These are phyloP conservation scores for Mycena haematopus DNA, from an alignment of 768 basidiomycete genomes.

Conservation along the genomic window DNA sequence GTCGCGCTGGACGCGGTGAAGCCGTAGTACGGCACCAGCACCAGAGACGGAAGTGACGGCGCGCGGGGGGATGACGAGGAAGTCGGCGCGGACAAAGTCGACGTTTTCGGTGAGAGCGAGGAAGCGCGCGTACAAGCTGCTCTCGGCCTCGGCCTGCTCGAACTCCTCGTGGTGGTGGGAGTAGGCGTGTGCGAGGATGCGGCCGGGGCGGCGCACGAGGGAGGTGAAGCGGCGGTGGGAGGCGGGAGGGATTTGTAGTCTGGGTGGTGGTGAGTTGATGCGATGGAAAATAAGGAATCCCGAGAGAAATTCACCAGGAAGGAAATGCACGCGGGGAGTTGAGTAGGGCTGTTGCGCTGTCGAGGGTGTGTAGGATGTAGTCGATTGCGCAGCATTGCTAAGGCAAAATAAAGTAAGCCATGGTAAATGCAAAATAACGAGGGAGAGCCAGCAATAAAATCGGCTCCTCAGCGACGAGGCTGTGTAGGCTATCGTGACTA, in stretches of 20 bases:
- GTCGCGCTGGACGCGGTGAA: too few relatives aligned
- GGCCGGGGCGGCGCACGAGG: constrained; percentile 87
- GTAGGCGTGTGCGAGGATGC: constrained; percentile 97
- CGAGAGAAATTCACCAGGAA: constrained; percentile 65
- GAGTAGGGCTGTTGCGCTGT: constrained; percentile 90
- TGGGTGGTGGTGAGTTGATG: too few relatives aligned
- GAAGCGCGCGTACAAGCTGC: constrained; percentile 89
- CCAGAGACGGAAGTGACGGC: constrained; percentile 18
- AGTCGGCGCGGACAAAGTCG: constrained; percentile 81
- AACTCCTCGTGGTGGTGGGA: constrained; percentile 94
- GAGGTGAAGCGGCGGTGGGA: constrained; percentile 91
- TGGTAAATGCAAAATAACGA: background rate
- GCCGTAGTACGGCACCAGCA: too few relatives aligned
- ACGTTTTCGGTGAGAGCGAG: constrained; percentile 81
- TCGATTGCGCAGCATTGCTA: constrained; percentile 97
- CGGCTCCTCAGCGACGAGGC: background rate
- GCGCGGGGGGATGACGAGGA: constrained; percentile 76
- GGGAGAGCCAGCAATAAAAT: background rate
- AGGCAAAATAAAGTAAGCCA: background rate
- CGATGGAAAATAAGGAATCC: too few relatives aligned
- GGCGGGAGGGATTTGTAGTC: constrained; percentile 79
- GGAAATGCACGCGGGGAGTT: constrained; percentile 93
- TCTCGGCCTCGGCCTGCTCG: constrained; percentile 90
- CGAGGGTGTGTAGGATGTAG: constrained; percentile 92
- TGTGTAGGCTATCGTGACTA: too few relatives aligned